Percentiles rank a stretch among this genome's conserved stretches.
These are phyloP conservation scores for Talaromyces albobiverticillius DNA, from an alignment of 2,329 filamentous ascomycete species.

Conservation along the genomic window DNA sequence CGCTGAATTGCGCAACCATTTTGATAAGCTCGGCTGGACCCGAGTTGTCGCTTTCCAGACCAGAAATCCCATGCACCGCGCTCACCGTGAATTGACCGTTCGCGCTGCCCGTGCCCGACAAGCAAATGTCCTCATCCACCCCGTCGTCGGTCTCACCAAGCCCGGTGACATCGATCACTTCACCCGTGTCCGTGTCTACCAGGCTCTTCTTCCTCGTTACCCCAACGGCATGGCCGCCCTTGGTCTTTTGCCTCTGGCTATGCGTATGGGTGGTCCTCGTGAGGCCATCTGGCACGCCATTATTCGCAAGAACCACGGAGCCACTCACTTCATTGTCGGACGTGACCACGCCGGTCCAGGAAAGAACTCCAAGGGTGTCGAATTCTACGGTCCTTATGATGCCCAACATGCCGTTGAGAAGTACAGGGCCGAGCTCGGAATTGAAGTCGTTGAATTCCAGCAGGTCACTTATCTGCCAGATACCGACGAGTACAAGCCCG, in stretches of 20 bases:
- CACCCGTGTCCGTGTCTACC: conserved; percentile 97
- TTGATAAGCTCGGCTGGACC: conserved; percentile 99
- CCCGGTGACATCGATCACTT: conserved; percentile 99
- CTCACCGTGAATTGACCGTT: conserved; percentile 95
- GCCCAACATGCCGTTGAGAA: conserved; percentile 95
- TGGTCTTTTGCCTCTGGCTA: conserved; percentile 89
- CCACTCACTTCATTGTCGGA: conserved; percentile 98
- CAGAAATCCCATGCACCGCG: conserved; percentile 97
- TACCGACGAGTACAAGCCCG: conserved; percentile 90
- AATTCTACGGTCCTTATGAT: conserved; percentile 98
- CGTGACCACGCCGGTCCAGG: conserved; percentile 97
- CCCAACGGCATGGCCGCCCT: conserved; percentile 99
- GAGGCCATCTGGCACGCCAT: conserved; percentile 99
- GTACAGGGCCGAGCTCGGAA: conserved; percentile 93
- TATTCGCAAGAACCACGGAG: conserved; percentile 99
- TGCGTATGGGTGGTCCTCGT: conserved; percentile 98
- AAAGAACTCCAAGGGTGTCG: conserved; percentile 94
- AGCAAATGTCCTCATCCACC: conserved; percentile 98
- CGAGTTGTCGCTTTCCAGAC: conserved; percentile 99
- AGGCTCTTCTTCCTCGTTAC: conserved; percentile 92
- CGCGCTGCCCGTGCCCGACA: conserved; percentile 92
- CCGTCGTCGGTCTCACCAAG: conserved; percentile 97
- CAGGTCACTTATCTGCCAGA: conserved; percentile 99
- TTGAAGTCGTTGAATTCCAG: conserved; percentile 98
- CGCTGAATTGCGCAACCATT: conserved; percentile 90